Evolutionary conservation across 75 land plant genomes (phyloP).

Genomic region (Selaginella tamariscina): DNA sequence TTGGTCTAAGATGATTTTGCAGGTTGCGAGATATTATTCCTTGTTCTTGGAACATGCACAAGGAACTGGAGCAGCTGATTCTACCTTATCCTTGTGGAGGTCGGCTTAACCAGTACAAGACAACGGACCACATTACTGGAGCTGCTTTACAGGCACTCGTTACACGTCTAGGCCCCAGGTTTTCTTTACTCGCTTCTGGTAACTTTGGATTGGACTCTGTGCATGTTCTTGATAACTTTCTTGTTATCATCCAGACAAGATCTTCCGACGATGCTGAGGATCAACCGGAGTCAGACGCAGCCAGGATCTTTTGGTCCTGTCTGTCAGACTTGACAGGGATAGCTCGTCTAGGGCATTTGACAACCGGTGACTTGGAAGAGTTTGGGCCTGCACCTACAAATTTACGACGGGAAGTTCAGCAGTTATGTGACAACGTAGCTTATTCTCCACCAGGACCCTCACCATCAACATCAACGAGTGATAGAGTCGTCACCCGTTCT

Average conservation of each 20-base stretch:
- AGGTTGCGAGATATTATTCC: neutral
- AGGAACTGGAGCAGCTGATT: neutral
- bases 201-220: neutral
- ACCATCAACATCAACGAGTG: neutral
- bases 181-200: neutral
- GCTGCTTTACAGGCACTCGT: neutral
- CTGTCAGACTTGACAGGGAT: neutral
- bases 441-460: neutral
- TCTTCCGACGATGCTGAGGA: neutral
- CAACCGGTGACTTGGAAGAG: neutral
- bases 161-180: neutral
- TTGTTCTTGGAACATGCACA: neutral
- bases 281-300: neutral
- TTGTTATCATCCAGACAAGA: neutral
- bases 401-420: neutral
- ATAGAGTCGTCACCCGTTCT: neutral
- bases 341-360: neutral
- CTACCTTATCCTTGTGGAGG: neutral
- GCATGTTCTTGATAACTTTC: neutral
- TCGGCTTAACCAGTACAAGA: neutral
- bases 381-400: neutral
- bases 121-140: neutral
- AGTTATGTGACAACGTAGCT: neutral
- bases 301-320: neutral
- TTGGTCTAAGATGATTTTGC: neutral